These are phyloP conservation scores for Tremella yokohamensis DNA, from an alignment of 768 basidiomycete genomes.

Conservation along the genomic window DNA sequence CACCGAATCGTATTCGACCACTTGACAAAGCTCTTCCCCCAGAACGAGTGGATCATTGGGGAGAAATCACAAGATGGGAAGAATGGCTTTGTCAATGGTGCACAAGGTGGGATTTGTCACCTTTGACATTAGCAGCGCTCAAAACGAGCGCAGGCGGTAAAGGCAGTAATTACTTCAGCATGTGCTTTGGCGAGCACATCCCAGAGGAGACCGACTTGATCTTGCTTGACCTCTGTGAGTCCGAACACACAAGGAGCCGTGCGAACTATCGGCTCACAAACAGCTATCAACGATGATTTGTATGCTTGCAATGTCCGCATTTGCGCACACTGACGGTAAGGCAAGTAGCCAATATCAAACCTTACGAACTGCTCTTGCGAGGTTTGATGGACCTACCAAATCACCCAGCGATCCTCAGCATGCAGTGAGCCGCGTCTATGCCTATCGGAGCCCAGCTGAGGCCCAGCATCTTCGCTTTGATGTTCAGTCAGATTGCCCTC, in stretches of 20 bases:
- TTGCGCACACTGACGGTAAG: background rate
- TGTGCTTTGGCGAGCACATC: constrained; percentile 49
- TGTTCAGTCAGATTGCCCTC: constrained; percentile 13
- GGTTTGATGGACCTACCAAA: constrained; percentile 36
- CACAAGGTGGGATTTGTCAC: constrained; percentile 40
- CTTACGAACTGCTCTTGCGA: constrained; percentile 42
- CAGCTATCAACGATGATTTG: constrained; percentile 2
- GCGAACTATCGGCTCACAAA: constrained; percentile 27
- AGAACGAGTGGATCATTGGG: constrained; percentile 13
- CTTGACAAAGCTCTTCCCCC: constrained; percentile 28
- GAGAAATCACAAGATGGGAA: constrained; percentile 18
- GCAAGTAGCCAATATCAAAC: constrained; percentile 16
- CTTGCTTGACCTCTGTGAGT: constrained; percentile 43
- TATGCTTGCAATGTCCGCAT: background rate
- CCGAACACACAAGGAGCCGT: constrained; percentile 23
- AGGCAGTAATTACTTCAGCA: constrained; percentile 44
- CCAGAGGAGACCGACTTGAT: constrained; percentile 48
- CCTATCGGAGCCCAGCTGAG: background rate
- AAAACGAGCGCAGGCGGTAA: background rate
- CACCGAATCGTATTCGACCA: constrained; percentile 36
- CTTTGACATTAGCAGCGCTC: no score
- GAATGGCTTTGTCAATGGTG: constrained; percentile 44
- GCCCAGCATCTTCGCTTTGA: constrained; percentile 16
- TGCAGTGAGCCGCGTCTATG: constrained; percentile 32
- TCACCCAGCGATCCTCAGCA: constrained; percentile 42